These are phyloP conservation scores for Chrysochromulina parva DNA, from an alignment of 78 protist genomes.

Conservation along the genomic window DNA sequence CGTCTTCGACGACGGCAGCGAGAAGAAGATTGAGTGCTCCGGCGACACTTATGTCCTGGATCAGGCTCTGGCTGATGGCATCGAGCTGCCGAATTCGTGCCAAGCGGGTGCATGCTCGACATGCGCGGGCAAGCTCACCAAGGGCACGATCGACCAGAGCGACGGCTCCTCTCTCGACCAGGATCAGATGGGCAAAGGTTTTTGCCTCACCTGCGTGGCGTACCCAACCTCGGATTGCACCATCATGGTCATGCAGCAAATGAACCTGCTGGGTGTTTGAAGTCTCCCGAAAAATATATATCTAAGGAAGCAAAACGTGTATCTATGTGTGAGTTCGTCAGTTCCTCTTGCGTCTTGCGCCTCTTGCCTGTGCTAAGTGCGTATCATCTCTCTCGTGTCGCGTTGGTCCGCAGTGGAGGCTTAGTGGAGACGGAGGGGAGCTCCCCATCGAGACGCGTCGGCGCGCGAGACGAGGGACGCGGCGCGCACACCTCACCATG, in stretches of 20 bases:
- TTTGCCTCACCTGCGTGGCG: conserved; percentile 42
- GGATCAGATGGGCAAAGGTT: conserved; percentile 26
- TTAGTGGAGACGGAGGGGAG: too few species aligned
- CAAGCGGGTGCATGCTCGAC: conserved; percentile 51
- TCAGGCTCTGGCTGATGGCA: conserved; percentile 47
- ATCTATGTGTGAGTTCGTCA: too few species aligned
- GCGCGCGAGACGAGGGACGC: too few species aligned
- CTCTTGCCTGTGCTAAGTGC: too few species aligned
- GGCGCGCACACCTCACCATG: too few species aligned
- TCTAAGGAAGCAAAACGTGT: too few species aligned
- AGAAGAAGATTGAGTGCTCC: conserved; percentile 10
- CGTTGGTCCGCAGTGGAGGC: too few species aligned
- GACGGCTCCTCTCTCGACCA: conserved; percentile 42
- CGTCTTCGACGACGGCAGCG: background rate
- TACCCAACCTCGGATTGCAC: conserved; percentile 43
- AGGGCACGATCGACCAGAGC: conserved; percentile 40
- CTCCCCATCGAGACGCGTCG: too few species aligned
- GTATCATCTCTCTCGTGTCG: too few species aligned
- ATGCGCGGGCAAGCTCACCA: conserved; percentile 25
- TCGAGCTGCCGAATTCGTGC: conserved; percentile 49
- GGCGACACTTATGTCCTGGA: conserved; percentile 46
- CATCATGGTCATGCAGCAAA: conserved; percentile 30
- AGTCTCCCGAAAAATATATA: too few species aligned
- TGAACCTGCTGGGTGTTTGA: too few species aligned
- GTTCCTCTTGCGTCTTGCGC: too few species aligned